Conservation (phyloP, 148 eudicot genomes). For the Rhododendron simsii region DNA sequence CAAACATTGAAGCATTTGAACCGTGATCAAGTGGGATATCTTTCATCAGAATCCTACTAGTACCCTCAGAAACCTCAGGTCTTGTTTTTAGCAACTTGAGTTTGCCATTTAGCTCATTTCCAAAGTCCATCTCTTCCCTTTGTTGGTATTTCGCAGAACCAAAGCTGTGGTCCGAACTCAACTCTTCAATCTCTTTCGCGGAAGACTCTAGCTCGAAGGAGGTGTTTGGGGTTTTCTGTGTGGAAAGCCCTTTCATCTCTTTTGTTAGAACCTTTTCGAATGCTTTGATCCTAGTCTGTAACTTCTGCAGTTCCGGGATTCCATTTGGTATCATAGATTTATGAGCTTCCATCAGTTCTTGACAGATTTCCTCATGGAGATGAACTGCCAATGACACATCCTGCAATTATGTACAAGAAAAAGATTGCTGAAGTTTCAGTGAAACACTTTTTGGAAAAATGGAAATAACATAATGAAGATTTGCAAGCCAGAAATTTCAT, state of each 20-base stretch:
- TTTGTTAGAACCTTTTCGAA: constrained; percentile 46
- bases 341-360: constrained; percentile 16
- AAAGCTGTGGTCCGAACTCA: constrained; percentile 29
- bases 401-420: constrained; percentile 25
- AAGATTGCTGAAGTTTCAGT: background rate
- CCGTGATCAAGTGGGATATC: constrained; percentile 87
- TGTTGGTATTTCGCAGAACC: constrained; percentile 16
- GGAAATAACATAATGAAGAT: background rate
- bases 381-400: constrained; percentile 18
- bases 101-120: constrained; percentile 17
- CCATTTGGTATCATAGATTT: constrained; percentile 20
- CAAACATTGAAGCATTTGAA: constrained; percentile 38
- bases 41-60: constrained; percentile 52
- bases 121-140: constrained; percentile 15
- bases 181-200: constrained; percentile 38
- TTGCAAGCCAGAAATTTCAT: background rate
- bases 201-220: constrained; percentile 37
- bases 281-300: constrained; percentile 59
- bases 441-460: background rate
- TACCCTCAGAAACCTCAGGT: constrained; percentile 38
- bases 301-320: constrained; percentile 46
- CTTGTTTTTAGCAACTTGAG: constrained; percentile 27
- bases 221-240: constrained; percentile 24
- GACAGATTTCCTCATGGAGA: constrained; percentile 13
- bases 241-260: constrained; percentile 33